A percentile compares a stretch with the other conserved stretches of the same genome.
phyloP scores from a whole-genome alignment of 495 filamentous ascomycete genomes.

The Bryoglossum gracile region DNA sequence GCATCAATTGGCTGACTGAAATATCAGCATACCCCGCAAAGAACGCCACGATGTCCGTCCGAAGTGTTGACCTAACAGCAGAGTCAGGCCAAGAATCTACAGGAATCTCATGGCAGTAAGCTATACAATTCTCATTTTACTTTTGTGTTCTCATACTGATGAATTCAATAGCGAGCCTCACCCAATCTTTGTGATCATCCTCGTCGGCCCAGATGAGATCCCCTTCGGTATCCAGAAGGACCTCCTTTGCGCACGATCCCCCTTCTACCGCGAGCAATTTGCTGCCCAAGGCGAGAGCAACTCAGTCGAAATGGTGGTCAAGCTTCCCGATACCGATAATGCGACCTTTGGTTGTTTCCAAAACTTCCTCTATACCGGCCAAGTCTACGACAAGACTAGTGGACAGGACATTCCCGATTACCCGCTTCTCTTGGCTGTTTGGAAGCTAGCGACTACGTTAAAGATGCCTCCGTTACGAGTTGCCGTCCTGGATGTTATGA shows the following conservation, averaged over 20 bases:
- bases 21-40: too few species aligned
- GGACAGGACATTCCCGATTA: slow-evolving; percentile 36
- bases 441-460: slow-evolving; percentile 44
- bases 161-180: slow-evolving; percentile 43
- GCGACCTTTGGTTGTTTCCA: slow-evolving; percentile 44
- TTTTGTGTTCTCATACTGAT: too few species aligned
- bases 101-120: slow-evolving; percentile 24
- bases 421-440: slow-evolving; percentile 41
- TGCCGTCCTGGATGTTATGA: slow-evolving; percentile 43
- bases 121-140: neutral
- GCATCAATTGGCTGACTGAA: too few species aligned
- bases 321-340: slow-evolving; percentile 35
- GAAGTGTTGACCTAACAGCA: slow-evolving; percentile 21
- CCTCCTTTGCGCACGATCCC: slow-evolving; percentile 42
- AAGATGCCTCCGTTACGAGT: slow-evolving; percentile 46
- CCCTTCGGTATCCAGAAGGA: slow-evolving; percentile 51
- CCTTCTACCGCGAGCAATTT: slow-evolving; percentile 38
- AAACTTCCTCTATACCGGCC: slow-evolving; percentile 44
- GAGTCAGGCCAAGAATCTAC: slow-evolving; percentile 14
- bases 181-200: slow-evolving; percentile 42
- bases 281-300: slow-evolving; percentile 25
- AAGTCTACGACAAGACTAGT: slow-evolving; percentile 30
- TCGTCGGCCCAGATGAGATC: slow-evolving; percentile 40
- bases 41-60: slow-evolving; percentile 12
- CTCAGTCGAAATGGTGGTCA: slow-evolving; percentile 39